These are phyloP conservation scores for Incumbomyces lentus DNA, from an alignment of 2,329 filamentous ascomycete genomes.

Conservation along the genomic window DNA sequence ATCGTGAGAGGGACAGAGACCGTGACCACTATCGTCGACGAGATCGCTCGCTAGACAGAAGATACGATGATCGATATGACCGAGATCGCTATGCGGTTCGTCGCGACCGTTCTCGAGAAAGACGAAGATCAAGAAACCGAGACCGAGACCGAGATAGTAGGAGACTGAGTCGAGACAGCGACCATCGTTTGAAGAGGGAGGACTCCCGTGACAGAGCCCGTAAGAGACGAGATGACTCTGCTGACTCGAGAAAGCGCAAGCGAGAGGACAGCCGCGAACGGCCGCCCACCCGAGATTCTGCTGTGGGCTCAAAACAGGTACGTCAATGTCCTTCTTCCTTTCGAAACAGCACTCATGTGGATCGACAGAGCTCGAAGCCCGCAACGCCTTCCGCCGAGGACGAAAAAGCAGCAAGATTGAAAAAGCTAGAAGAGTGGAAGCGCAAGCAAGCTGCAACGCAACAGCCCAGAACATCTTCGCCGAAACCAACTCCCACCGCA, in stretches of 20 bases:
- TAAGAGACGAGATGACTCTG: constrained; percentile 57
- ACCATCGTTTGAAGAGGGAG: constrained; percentile 60
- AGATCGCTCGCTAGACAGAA: constrained; percentile 54
- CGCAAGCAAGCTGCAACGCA: constrained; percentile 62
- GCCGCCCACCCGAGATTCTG: constrained; percentile 39
- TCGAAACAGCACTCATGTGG: constrained; percentile 18
- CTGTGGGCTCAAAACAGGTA: constrained; percentile 48
- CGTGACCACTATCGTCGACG: constrained; percentile 52
- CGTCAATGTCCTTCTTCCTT: constrained; percentile 23
- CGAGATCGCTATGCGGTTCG: constrained; percentile 54
- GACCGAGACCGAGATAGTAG: constrained; percentile 44
- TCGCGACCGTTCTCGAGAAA: constrained; percentile 54
- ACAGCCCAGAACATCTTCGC: constrained; percentile 33
- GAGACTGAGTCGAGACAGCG: constrained; percentile 57
- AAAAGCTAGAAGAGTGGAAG: constrained; percentile 84
- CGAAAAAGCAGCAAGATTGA: constrained; percentile 69
- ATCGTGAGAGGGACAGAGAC: constrained; percentile 46
- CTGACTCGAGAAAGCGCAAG: constrained; percentile 59
- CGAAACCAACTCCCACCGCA: constrained; percentile 30
- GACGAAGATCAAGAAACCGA: constrained; percentile 49
- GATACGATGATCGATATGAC: constrained; percentile 48
- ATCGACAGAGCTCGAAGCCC: constrained; percentile 44
- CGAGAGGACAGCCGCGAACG: constrained; percentile 55
- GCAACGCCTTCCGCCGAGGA: constrained; percentile 51
- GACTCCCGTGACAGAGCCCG: constrained; percentile 56